These are phyloP conservation scores for Teratosphaeria viscida DNA, from an alignment of 2,329 filamentous ascomycete genomes.

Conservation along the genomic window DNA sequence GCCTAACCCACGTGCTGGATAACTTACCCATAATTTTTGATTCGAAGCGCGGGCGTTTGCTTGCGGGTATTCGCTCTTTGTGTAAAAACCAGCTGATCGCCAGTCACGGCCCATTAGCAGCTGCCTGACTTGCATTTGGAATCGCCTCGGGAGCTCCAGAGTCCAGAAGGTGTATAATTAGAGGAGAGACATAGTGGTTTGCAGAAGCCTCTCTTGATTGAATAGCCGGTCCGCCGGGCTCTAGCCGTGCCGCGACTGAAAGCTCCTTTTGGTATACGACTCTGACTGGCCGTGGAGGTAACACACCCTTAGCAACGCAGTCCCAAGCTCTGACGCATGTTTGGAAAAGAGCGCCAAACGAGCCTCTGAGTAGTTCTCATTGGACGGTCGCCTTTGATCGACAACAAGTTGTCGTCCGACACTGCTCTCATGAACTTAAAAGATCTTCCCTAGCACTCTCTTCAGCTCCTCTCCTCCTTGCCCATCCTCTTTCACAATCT, in stretches of 20 bases:
- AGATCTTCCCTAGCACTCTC: slow-evolving; percentile 11
- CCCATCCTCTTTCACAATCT: slow-evolving; percentile 3
- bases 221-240: too few species aligned
- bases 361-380: too few species aligned
- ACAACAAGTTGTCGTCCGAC: background rate
- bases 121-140: background rate
- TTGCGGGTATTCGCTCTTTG: background rate
- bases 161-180: background rate
- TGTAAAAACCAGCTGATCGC: background rate
- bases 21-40: background rate
- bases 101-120: background rate
- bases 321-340: background rate
- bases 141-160: background rate
- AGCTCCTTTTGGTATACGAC: too few species aligned
- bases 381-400: too few species aligned
- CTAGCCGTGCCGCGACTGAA: too few species aligned
- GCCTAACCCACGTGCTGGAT: background rate
- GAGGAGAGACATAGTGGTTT: too few species aligned
- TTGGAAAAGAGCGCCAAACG: too few species aligned
- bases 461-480: slow-evolving; percentile 3
- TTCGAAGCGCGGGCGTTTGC: background rate
- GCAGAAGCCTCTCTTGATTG: too few species aligned
- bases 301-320: too few species aligned
- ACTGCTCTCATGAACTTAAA: slow-evolving; percentile 3
- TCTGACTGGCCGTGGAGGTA: too few species aligned